Evolutionary conservation across 331 rosid genomes (phyloP).

Genomic region (Rhamnella rubrinervis): DNA sequence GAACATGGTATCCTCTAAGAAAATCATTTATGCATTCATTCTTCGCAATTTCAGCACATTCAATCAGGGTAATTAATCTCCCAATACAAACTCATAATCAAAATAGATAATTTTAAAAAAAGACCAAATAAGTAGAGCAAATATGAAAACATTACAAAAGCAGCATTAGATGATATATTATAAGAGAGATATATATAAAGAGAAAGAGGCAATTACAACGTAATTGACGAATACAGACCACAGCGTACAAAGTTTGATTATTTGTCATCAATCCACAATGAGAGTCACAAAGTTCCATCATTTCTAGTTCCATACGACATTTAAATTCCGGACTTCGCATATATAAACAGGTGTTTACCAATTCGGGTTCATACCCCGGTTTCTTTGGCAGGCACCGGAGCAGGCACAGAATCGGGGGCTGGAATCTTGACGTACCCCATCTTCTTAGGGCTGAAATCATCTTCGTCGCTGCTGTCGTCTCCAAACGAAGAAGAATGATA

Average conservation of each 20-base stretch:
- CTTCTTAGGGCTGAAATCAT: constrained; percentile 56
- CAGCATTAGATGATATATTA: neutral
- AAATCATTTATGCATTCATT: neutral
- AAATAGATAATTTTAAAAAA: neutral
- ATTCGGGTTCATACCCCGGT: constrained; percentile 31
- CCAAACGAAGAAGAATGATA: constrained; percentile 22
- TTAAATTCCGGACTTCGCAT: neutral
- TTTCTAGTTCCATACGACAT: neutral
- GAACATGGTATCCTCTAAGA: neutral
- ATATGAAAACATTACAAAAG: neutral
- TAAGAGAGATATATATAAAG: neutral
- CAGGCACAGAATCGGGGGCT: constrained; percentile 31
- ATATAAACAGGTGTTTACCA: neutral
- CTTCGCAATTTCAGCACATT: neutral
- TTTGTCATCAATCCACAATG: constrained; percentile 24
- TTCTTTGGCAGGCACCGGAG: constrained; percentile 33
- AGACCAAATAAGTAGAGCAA: neutral
- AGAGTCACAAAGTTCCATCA: constrained; percentile 15
- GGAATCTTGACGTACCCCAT: constrained; percentile 71
- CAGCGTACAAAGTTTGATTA: constrained; percentile 7
- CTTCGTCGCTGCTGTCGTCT: constrained; percentile 29
- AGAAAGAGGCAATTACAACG: constrained; percentile 4
- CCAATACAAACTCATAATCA: too few relatives aligned
- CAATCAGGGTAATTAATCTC: neutral
- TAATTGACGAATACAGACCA: constrained; percentile 17